Conservation (phyloP, 2,329 filamentous ascomycete species). For the Neopestalotiopsis rosae region DNA sequence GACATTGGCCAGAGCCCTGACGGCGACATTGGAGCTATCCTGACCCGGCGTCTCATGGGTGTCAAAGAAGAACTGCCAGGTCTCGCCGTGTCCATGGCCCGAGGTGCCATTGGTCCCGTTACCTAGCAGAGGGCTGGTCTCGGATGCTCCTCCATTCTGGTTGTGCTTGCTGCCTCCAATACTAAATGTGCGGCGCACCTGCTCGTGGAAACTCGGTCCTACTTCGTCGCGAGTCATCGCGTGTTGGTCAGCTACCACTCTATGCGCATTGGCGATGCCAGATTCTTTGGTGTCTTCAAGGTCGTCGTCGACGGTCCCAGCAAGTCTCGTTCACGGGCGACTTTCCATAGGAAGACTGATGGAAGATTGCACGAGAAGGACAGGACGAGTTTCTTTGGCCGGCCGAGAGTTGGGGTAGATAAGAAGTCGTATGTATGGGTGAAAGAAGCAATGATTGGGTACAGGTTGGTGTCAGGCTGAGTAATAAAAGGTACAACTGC, state of each 20-base stretch:
- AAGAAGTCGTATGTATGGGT: neutral
- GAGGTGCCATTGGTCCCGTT: conserved; percentile 32
- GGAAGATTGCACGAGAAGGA: neutral
- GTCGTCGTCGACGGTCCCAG: neutral
- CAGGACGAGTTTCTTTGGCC: neutral
- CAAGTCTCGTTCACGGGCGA: neutral
- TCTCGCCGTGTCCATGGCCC: conserved; percentile 30
- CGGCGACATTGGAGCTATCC: conserved; percentile 50
- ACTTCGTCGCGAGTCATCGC: conserved; percentile 33
- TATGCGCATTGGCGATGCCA: conserved; percentile 15
- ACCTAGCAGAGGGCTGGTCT: conserved; percentile 33
- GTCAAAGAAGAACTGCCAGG: conserved; percentile 54
- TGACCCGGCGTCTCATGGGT: conserved; percentile 56
- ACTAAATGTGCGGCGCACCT: conserved; percentile 30
- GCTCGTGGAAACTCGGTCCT: conserved; percentile 31
- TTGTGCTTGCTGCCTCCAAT: conserved; percentile 23
- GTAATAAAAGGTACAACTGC: neutral
- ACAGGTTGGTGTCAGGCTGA: neutral
- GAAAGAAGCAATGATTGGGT: neutral
- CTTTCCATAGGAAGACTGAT: no score
- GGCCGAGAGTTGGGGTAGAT: neutral
- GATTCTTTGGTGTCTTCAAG: neutral
- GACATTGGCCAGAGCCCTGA: conserved; percentile 51
- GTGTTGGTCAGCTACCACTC: conserved; percentile 32
- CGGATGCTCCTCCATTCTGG: conserved; percentile 33